These are phyloP conservation scores for Gremmenia infestans DNA, from an alignment of 2,329 filamentous ascomycete species.

Conservation along the genomic window DNA sequence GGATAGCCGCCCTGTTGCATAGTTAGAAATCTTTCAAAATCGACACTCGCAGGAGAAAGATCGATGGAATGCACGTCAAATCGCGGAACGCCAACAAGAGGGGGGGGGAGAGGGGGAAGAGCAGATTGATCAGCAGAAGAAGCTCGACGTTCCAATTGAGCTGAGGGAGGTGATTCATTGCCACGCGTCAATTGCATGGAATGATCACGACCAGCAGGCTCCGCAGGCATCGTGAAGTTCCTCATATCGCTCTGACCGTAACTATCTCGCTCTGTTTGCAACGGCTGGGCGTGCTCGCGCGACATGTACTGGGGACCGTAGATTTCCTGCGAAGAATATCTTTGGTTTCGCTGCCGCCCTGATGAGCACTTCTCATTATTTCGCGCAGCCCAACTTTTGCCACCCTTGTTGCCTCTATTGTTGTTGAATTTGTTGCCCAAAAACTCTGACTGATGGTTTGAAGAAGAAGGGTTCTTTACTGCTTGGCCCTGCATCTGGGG, in stretches of 20 bases:
- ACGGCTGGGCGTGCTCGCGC: slow-evolving; percentile 15
- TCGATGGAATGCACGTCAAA: slow-evolving; percentile 40
- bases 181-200: slow-evolving; percentile 13
- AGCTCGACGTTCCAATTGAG: slow-evolving; percentile 13
- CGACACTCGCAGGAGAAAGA: slow-evolving; percentile 63
- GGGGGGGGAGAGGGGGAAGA: slow-evolving; percentile 23
- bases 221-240: slow-evolving; percentile 14
- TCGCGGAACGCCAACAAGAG: slow-evolving; percentile 27
- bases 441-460: slow-evolving; percentile 13
- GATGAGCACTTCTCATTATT: slow-evolving; percentile 26
- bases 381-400: slow-evolving; percentile 13
- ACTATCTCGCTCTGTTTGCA: slow-evolving; percentile 15
- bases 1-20: slow-evolving; percentile 60
- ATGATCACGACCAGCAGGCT: slow-evolving; percentile 17
- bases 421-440: slow-evolving; percentile 14
- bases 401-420: slow-evolving; percentile 12
- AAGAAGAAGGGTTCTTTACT: slow-evolving; percentile 48
- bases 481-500: slow-evolving; percentile 37
- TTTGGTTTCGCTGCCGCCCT: slow-evolving; percentile 9
- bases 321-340: slow-evolving; percentile 25
- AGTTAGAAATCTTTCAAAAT: slow-evolving; percentile 56
- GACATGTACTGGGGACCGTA: slow-evolving; percentile 20
- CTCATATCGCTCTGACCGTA: slow-evolving; percentile 16
- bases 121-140: slow-evolving; percentile 16
- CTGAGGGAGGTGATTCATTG: slow-evolving; percentile 10